These are phyloP conservation scores for Tieghemiomyces parasiticus DNA, from an alignment of 192 early-diverging fungal genomes.

Conservation along the genomic window DNA sequence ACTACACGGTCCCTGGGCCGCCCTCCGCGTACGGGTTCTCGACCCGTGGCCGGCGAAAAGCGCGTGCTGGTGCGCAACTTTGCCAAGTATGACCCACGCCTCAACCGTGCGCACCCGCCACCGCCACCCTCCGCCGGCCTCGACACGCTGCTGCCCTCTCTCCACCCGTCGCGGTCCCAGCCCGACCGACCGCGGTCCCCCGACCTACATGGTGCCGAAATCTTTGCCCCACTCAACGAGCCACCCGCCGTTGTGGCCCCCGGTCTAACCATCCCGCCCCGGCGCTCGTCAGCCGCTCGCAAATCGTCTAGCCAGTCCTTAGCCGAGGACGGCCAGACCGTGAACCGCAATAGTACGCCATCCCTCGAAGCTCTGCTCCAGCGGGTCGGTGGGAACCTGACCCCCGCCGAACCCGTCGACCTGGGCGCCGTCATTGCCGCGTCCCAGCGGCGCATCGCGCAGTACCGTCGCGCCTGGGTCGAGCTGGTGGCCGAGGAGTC, in stretches of 20 bases:
- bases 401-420: neutral
- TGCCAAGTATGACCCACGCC: neutral
- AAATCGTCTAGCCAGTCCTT: neutral
- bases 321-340: neutral
- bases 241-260: neutral
- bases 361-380: constrained; percentile 3
- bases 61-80: neutral
- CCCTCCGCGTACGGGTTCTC: neutral
- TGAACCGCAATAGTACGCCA: neutral
- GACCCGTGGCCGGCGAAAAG: neutral
- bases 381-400: neutral
- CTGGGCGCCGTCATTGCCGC: neutral
- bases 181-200: too few species aligned
- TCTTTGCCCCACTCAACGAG: neutral
- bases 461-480: neutral
- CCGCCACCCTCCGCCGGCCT: neutral
- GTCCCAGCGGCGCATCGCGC: neutral
- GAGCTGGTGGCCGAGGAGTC: neutral
- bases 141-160: neutral
- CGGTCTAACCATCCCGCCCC: neutral
- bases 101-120: neutral
- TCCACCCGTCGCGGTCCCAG: neutral
- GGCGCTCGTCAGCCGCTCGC: neutral
- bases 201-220: neutral
- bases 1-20: neutral